Conservation (phyloP, 2,329 filamentous ascomycete species). For the Claviceps sp. region DNA sequence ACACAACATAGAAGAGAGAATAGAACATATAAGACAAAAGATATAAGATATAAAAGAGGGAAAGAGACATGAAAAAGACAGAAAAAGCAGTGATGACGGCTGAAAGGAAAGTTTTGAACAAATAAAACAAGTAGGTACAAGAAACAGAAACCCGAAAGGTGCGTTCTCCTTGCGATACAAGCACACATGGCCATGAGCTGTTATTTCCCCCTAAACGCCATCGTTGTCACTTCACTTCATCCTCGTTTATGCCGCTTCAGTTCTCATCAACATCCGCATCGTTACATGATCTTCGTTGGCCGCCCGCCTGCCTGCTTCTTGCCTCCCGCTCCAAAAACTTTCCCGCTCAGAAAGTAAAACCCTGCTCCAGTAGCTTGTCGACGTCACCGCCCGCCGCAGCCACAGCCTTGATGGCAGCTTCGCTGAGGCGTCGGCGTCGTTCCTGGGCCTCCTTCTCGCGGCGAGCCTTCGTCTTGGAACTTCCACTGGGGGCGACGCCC, state of each 20-base stretch:
- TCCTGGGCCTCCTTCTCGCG: constrained; percentile 80
- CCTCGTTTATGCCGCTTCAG: neutral
- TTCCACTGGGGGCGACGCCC: constrained; percentile 83
- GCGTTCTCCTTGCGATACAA: neutral
- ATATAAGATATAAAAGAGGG: neutral
- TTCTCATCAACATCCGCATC: neutral
- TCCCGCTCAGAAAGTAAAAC: constrained; percentile 26
- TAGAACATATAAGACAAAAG: neutral
- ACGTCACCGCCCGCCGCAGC: constrained; percentile 58
- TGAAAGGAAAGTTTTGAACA: neutral
- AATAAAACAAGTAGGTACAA: neutral
- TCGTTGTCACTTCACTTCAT: neutral
- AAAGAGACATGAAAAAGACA: neutral
- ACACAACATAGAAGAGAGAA: neutral
- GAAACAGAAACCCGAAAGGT: neutral
- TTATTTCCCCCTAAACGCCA: neutral
- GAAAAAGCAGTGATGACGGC: neutral
- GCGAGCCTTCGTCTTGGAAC: constrained; percentile 86
- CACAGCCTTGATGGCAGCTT: constrained; percentile 56
- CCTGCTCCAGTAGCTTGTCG: constrained; percentile 36
- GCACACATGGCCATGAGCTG: neutral
- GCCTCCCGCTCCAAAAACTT: neutral
- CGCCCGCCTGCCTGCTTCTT: no score
- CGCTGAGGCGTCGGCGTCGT: constrained; percentile 52
- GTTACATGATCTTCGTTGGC: neutral